phyloP scores from a whole-genome alignment of 2,329 filamentous ascomycete genomes.

The Rutstroemia sp. region DNA sequence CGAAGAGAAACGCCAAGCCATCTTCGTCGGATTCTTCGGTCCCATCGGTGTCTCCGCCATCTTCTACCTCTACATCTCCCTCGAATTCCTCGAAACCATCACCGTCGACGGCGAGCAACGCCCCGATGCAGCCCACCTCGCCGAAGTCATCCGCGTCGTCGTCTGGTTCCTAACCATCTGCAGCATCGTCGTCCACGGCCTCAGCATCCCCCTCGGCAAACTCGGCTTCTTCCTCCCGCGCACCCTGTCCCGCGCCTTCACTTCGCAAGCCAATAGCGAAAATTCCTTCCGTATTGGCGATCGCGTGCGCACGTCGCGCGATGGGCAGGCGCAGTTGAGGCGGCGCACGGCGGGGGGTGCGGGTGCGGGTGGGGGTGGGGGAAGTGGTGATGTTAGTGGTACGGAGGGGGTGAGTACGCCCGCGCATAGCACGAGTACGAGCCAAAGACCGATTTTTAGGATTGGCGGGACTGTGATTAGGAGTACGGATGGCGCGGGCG shows the following conservation, averaged over 20 bases:
- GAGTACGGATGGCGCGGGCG: neutral
- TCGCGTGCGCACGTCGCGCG: too few relatives aligned
- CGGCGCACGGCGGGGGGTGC: neutral
- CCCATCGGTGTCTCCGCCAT: conserved; percentile 86
- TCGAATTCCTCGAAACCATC: conserved; percentile 62
- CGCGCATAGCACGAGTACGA: conserved; percentile 1
- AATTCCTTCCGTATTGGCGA: neutral
- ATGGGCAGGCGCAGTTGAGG: neutral
- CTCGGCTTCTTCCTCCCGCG: conserved; percentile 52
- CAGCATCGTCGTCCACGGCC: conserved; percentile 76
- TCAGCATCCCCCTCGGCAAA: conserved; percentile 73
- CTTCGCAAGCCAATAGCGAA: conserved; percentile 17
- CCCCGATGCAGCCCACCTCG: conserved; percentile 57
- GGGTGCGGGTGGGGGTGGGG: neutral
- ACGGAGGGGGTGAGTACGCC: neutral
- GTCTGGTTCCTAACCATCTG: conserved; percentile 84
- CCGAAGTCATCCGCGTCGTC: conserved; percentile 61
- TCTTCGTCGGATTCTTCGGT: conserved; percentile 89
- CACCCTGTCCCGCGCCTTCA: conserved; percentile 44
- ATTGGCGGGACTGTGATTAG: conserved; percentile 33
- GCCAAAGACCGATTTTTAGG: conserved; percentile 29
- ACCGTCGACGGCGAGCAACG: conserved; percentile 53
- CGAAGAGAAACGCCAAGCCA: conserved; percentile 62
- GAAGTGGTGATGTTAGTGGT: neutral
- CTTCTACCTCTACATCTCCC: conserved; percentile 78